These are phyloP conservation scores for Onygenales sp. DNA, from an alignment of 2,329 filamentous ascomycete genomes.

Conservation along the genomic window DNA sequence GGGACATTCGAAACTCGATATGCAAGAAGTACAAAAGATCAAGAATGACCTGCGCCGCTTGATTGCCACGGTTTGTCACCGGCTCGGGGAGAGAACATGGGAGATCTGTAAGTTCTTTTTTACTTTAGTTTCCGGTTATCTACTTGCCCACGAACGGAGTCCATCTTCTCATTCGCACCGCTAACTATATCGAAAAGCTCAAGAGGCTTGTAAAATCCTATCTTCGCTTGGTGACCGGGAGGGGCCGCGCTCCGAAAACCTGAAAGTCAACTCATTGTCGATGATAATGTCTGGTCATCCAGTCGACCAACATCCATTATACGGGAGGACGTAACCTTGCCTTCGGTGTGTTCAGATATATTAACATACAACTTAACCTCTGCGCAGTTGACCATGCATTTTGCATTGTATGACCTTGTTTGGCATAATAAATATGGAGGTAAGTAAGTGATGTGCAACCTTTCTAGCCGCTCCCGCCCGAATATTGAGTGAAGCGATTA, in stretches of 20 bases:
- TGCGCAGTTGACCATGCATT: no score
- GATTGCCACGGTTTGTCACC: constrained; percentile 8
- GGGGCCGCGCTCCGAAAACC: neutral
- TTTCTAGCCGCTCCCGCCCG: no score
- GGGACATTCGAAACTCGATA: constrained; percentile 3
- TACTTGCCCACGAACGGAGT: neutral
- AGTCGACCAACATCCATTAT: neutral
- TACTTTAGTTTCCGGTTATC: neutral
- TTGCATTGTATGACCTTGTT: no score
- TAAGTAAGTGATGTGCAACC: no score
- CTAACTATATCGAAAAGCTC: constrained; percentile 3
- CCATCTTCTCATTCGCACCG: neutral
- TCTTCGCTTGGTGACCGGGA: constrained; percentile 9
- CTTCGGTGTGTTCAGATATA: no score
- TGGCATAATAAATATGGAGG: no score
- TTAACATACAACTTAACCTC: no score
- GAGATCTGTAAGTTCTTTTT: constrained; percentile 11
- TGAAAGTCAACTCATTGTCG: neutral
- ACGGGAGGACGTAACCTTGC: neutral
- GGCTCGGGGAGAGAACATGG: constrained; percentile 8
- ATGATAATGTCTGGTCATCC: neutral
- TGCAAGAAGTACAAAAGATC: constrained; percentile 6
- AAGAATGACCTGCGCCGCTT: constrained; percentile 10
- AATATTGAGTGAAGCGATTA: no score
- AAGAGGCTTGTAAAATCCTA: constrained; percentile 11